Percentiles rank a stretch among this genome's conserved stretches.
phyloP scores from a whole-genome alignment of 306 rosid species.

The Rubus parviflorus region DNA sequence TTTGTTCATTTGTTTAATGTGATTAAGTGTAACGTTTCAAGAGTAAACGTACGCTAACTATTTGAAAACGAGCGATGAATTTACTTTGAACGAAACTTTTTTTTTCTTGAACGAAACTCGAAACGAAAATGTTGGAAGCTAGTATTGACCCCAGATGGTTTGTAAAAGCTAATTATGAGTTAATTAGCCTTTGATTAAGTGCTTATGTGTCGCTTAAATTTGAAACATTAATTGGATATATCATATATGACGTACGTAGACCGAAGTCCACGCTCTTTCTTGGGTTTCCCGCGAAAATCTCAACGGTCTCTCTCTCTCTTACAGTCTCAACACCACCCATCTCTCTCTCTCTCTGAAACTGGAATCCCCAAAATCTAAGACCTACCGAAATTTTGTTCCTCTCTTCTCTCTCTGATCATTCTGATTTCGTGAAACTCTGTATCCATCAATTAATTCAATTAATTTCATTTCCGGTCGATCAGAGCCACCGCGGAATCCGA shows the following conservation, averaged over 20 bases:
- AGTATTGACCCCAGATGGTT: no score
- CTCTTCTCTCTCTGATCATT: background rate
- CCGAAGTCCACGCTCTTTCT: slow-evolving; percentile 31
- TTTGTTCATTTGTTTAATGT: no score
- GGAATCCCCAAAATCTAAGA: background rate
- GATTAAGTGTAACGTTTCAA: background rate
- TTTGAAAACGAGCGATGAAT: no score
- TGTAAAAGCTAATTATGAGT: no score
- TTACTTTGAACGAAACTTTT: no score
- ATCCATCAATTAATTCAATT: background rate
- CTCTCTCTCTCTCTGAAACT: background rate
- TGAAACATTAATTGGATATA: background rate
- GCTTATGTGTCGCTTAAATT: background rate
- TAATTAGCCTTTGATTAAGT: no score
- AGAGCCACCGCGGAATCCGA: slow-evolving; percentile 65
- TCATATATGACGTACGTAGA: no score
- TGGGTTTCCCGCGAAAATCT: slow-evolving; percentile 48
- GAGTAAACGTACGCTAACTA: no score
- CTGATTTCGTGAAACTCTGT: background rate
- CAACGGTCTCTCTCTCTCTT: slow-evolving; percentile 14
- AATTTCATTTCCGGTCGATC: background rate
- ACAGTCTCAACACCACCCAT: background rate
- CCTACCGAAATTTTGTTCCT: background rate
- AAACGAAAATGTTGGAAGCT: no score
- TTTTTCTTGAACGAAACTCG: no score